phyloP scores from a whole-genome alignment of 1,284 basidiomycete genomes.

The Boletellus dicymbophilus region DNA sequence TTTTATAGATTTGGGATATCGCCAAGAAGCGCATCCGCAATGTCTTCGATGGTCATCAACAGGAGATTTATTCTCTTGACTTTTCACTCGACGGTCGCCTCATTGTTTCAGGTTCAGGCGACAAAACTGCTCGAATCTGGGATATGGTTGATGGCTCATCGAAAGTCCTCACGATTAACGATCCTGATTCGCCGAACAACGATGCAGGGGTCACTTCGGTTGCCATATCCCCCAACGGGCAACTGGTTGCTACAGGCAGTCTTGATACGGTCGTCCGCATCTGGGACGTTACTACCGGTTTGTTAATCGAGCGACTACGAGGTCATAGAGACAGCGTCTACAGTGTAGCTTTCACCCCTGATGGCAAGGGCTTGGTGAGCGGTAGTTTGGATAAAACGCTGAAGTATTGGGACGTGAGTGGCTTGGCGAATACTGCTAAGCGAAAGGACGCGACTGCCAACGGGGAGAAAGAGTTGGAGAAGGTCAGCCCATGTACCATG shows the following conservation, averaged over 20 bases:
- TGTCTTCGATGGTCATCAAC: slow-evolving; percentile 83
- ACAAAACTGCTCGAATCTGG: slow-evolving; percentile 91
- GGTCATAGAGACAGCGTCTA: slow-evolving; percentile 88
- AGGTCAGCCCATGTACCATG: slow-evolving; percentile 60
- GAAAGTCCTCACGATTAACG: slow-evolving; percentile 60
- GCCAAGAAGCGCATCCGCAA: slow-evolving; percentile 69
- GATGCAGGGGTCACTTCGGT: slow-evolving; percentile 83
- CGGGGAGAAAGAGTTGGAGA: slow-evolving; percentile 35
- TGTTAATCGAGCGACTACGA: slow-evolving; percentile 72
- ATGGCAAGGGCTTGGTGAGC: slow-evolving; percentile 78
- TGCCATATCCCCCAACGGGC: slow-evolving; percentile 80
- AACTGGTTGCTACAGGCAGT: slow-evolving; percentile 81
- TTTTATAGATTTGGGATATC: slow-evolving; percentile 82
- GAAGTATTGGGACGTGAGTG: slow-evolving; percentile 83
- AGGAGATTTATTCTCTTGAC: slow-evolving; percentile 91
- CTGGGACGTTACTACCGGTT: slow-evolving; percentile 80
- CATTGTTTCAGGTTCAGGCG: slow-evolving; percentile 88
- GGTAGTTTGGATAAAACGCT: slow-evolving; percentile 88
- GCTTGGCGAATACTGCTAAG: slow-evolving; percentile 40
- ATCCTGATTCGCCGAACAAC: slow-evolving; percentile 52
- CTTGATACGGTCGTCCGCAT: slow-evolving; percentile 86
- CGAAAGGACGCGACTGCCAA: slow-evolving; percentile 44
- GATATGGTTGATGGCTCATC: slow-evolving; percentile 69
- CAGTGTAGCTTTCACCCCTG: slow-evolving; percentile 86
- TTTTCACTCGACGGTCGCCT: slow-evolving; percentile 81